Conservation (phyloP, 805 yeast species). For the Debaryomyces hansenii region DNA sequence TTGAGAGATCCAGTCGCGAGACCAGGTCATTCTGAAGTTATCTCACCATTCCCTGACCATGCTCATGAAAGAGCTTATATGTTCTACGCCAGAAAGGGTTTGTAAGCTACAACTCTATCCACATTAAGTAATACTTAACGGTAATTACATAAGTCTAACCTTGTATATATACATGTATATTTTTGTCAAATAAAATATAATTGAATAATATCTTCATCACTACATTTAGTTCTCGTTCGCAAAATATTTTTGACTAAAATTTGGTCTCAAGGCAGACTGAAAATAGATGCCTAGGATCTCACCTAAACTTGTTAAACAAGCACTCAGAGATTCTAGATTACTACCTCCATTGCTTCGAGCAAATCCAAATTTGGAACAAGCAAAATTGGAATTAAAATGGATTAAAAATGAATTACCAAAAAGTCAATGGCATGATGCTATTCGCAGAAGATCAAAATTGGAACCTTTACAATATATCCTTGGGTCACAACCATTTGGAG, state of each 20-base stretch:
- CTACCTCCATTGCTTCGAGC: conserved; percentile 36
- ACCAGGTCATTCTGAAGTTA: conserved; percentile 95
- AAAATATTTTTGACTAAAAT: not conserved
- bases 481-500: conserved; percentile 86
- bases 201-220: not conserved
- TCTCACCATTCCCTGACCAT: conserved; percentile 79
- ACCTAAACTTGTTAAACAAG: conserved; percentile 24
- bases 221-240: not conserved
- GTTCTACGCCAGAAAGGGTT: conserved; percentile 82
- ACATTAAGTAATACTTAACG: conserved; percentile 3
- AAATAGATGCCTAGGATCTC: conserved; percentile 33
- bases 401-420: conserved; percentile 55
- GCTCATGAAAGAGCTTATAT: conserved; percentile 92
- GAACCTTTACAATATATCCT: conserved; percentile 84
- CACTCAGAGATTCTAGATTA: conserved; percentile 21
- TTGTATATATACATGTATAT: conserved; percentile 9
- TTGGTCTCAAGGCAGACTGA: not conserved
- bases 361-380: conserved; percentile 33
- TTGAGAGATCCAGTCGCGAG: conserved; percentile 95
- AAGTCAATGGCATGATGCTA: conserved; percentile 51
- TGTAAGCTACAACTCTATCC: conserved; percentile 22
- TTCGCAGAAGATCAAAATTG: conserved; percentile 47
- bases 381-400: conserved; percentile 65
- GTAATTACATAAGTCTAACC: conserved; percentile 1
- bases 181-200: conserved; percentile 1